These are phyloP conservation scores for Cantharellus anzutake DNA, from an alignment of 768 basidiomycete genomes.

Conservation along the genomic window DNA sequence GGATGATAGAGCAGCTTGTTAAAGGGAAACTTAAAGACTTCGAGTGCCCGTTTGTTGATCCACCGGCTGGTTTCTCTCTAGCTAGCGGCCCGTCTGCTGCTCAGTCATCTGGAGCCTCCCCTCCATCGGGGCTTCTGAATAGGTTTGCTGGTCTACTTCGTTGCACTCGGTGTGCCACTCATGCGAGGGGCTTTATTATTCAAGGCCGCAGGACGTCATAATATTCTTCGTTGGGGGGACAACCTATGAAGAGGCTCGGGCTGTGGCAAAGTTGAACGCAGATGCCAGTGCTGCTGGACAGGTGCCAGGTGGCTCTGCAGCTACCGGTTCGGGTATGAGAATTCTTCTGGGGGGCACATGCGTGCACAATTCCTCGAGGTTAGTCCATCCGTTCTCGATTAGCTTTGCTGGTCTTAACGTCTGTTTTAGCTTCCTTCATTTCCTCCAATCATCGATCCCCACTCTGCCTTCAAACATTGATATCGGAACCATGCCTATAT, in stretches of 20 bases:
- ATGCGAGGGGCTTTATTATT: neutral
- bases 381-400: slow-evolving; percentile 10
- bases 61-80: neutral
- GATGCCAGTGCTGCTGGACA: slow-evolving; percentile 22
- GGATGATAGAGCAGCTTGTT: slow-evolving; percentile 78
- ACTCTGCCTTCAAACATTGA: slow-evolving; percentile 21
- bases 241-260: slow-evolving; percentile 87
- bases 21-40: slow-evolving; percentile 73
- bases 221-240: slow-evolving; percentile 93
- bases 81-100: neutral
- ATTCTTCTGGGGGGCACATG: slow-evolving; percentile 86
- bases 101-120: neutral
- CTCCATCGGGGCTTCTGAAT: slow-evolving; percentile 25
- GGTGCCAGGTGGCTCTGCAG: slow-evolving; percentile 1
- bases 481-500: slow-evolving; percentile 31
- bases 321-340: slow-evolving; percentile 38
- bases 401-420: slow-evolving; percentile 13
- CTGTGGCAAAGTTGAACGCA: slow-evolving; percentile 73
- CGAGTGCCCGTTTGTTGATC: slow-evolving; percentile 70
- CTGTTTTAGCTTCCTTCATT: slow-evolving; percentile 6
- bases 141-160: slow-evolving; percentile 26
- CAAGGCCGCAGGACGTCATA: slow-evolving; percentile 86
- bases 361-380: slow-evolving; percentile 89
- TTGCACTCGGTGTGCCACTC: neutral
- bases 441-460: slow-evolving; percentile 19